A percentile compares a stretch with the other conserved stretches of the same genome.
phyloP scores from a whole-genome alignment of 768 basidiomycete species.

The Dentipellis fragilis region DNA sequence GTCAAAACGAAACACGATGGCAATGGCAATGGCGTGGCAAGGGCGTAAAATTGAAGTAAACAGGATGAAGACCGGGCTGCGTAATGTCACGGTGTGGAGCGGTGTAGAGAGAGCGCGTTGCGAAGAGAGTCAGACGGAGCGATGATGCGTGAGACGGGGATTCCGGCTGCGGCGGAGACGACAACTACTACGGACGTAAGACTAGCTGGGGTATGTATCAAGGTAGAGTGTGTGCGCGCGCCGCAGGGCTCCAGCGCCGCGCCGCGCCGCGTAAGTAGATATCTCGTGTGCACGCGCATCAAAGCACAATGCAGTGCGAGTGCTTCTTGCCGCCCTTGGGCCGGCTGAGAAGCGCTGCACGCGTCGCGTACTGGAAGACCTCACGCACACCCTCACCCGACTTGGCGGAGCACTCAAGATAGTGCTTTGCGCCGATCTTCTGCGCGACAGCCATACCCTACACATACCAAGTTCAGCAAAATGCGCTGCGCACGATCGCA shows the following conservation, averaged over 20 bases:
- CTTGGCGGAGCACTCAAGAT: conserved; percentile 95
- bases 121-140: background rate
- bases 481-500: background rate
- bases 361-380: conserved; percentile 97
- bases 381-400: conserved; percentile 95
- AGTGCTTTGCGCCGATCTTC: conserved; percentile 95
- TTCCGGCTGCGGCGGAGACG: no score
- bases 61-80: background rate
- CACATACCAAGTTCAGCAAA: conserved; percentile 1
- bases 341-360: conserved; percentile 73
- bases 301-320: conserved; percentile 33
- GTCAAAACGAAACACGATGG: background rate
- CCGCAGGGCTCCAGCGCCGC: background rate
- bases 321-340: conserved; percentile 32
- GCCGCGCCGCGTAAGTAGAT: no score
- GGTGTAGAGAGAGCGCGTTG: background rate
- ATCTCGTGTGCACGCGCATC: conserved; percentile 12
- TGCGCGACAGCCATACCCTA: conserved; percentile 91
- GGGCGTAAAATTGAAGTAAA: background rate
- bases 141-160: background rate
- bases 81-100: background rate
- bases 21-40: background rate
- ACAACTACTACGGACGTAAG: background rate
- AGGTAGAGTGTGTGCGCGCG: background rate
- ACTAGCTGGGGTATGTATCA: background rate